phyloP scores from a whole-genome alignment of 129 eudicot species.

The Dittrichia graveolens region DNA sequence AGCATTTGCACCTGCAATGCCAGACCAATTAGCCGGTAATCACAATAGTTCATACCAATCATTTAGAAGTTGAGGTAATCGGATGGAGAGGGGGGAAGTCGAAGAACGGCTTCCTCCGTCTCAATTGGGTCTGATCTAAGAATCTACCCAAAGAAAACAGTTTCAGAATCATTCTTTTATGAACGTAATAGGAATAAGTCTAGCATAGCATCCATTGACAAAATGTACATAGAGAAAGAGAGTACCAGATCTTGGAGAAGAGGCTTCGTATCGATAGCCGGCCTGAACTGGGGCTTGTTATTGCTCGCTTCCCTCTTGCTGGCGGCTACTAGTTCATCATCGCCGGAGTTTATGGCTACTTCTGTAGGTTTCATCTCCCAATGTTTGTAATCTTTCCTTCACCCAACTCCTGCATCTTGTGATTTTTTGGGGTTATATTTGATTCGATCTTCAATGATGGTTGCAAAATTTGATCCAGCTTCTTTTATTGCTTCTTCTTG shows the following conservation, averaged over 20 bases:
- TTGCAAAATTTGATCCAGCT: no score
- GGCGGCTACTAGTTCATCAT: conserved; percentile 19
- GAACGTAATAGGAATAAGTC: neutral
- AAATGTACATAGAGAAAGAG: neutral
- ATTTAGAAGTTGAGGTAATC: conserved; percentile 24
- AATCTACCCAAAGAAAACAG: conserved; percentile 42
- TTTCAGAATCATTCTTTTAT: no score
- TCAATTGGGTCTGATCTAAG: conserved; percentile 81
- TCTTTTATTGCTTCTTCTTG: no score
- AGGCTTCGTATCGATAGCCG: conserved; percentile 77
- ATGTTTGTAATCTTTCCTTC: no score
- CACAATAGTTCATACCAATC: neutral
- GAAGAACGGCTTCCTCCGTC: conserved; percentile 88
- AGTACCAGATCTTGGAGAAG: conserved; percentile 86
- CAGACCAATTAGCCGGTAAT: neutral
- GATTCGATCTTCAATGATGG: no score
- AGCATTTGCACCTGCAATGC: neutral
- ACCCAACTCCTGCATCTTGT: no score
- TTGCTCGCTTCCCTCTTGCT: conserved; percentile 29
- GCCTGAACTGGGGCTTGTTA: conserved; percentile 58
- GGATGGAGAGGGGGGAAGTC: conserved; percentile 74
- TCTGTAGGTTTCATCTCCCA: conserved; percentile 27
- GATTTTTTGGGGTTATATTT: no score
- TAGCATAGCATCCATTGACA: no score
- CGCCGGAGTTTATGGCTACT: conserved; percentile 28